Evolutionary conservation across 192 early-diverging fungal genomes (phyloP).

Genomic region (Entomortierella lignicola): DNA sequence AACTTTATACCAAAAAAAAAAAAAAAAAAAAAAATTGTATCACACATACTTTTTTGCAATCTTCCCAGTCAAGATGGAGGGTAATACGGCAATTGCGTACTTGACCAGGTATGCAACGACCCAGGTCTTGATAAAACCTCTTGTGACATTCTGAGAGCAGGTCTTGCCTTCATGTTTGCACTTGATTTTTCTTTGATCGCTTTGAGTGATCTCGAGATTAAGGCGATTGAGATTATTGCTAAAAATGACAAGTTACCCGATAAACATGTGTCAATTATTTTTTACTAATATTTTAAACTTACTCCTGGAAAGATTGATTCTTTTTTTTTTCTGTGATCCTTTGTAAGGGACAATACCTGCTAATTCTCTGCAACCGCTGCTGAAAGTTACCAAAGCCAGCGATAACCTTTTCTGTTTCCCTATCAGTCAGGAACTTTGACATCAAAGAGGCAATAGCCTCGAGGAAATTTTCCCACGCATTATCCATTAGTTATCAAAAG

Average conservation of each 20-base stretch:
- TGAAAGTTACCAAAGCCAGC: slow-evolving; percentile 70
- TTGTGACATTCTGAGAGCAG: slow-evolving; percentile 70
- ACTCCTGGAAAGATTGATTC: too few relatives aligned
- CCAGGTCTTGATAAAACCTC: slow-evolving; percentile 74
- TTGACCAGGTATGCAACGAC: slow-evolving; percentile 71
- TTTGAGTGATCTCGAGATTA: slow-evolving; percentile 51
- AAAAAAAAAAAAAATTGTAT: not conserved
- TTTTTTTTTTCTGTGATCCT: too few relatives aligned
- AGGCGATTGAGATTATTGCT: slow-evolving; percentile 59
- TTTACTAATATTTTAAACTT: too few relatives aligned
- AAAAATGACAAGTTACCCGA: not conserved
- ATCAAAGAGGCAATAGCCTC: slow-evolving; percentile 72
- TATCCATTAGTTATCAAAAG: slow-evolving; percentile 21
- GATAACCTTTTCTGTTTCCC: slow-evolving; percentile 73
- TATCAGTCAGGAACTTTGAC: slow-evolving; percentile 73
- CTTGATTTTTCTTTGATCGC: slow-evolving; percentile 17
- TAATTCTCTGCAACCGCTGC: slow-evolving; percentile 69
- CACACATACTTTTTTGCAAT: slow-evolving; percentile 64
- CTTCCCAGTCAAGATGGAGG: slow-evolving; percentile 65
- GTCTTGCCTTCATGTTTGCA: slow-evolving; percentile 74
- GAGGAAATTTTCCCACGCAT: slow-evolving; percentile 68
- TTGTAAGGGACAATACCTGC: too few relatives aligned
- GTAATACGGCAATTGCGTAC: slow-evolving; percentile 65
- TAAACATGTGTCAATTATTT: too few relatives aligned
- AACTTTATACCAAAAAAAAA: not conserved